Evolutionary conservation across 1,284 basidiomycete species (phyloP), one percentile per base, ranked within the genome.

Genomic region (Apiotrichum laibachii): DNA sequence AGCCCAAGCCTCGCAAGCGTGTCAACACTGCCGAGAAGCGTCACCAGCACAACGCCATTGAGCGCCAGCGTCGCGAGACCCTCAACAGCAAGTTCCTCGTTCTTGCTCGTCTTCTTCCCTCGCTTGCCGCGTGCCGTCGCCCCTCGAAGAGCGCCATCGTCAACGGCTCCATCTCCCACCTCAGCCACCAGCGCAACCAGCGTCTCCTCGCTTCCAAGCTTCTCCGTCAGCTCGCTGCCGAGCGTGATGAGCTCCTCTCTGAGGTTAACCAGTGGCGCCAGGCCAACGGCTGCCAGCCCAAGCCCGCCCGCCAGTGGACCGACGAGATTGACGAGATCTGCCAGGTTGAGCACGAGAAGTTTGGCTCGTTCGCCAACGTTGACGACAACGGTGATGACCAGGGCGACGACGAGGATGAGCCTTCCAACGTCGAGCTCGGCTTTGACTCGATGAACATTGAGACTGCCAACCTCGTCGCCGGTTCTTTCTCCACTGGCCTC

Each of bases 81-180:
- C 81, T 96, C 61, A 96, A 96, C 76, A 84, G 87, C 54, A 85
- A 92, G 62, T 96, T 96, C 81, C 80, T 93, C 69, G 88, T 63
- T 67, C 88, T 95, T 57, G 92, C 92, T 57, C 86, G 86, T 15
- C 85, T 93, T 43, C 85, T 95, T 18, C 92, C 92, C 54, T 90
- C 92, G 75, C 86, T 95, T 62, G 88, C 88, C 19, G 85, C 89
- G 68, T 89, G 92, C 78, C 88, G 92, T 64, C 86, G 93, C 48
- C 93, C 92, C 1, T 92, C 89, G 76, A 97, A 97, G 80, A 90
- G 88, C 18, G 88, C 89, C 60, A 95, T 96, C 74, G 92, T 97
- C 77, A 95, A 94, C 80, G 91, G 88, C 49, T 88, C 85, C 62
- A 92, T 93, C 72, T 85, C 88, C 0, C 86, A 92, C 75, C 85